phyloP scores from a whole-genome alignment of 441 rosid genomes.

The Omphalea diandra region DNA sequence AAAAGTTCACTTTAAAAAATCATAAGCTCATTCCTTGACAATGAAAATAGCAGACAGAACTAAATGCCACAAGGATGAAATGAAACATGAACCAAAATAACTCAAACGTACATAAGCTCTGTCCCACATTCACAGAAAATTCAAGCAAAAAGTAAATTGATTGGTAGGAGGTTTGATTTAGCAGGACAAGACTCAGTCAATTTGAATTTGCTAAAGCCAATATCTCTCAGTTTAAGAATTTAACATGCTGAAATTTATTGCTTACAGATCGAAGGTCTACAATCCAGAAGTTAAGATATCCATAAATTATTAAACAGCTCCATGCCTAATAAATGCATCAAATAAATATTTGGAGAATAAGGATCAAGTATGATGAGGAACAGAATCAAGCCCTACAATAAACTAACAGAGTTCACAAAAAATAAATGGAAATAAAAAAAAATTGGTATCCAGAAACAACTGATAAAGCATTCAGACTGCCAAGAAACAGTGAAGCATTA shows the following conservation, averaged over 20 bases:
- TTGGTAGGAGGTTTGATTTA: neutral
- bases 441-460: neutral
- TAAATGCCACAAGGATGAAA: neutral
- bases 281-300: neutral
- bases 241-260: neutral
- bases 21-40: neutral
- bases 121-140: neutral
- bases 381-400: neutral
- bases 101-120: neutral
- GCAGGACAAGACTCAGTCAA: neutral
- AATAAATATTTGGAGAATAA: neutral
- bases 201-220: neutral
- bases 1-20: neutral
- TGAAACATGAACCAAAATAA: neutral
- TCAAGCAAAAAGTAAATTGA: neutral
- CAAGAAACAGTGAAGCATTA: neutral
- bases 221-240: neutral
- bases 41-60: neutral
- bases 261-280: neutral
- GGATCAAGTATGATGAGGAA: neutral
- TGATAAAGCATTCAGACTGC: neutral
- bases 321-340: constrained; percentile 3
- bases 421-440: neutral
- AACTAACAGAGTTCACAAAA: neutral
- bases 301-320: neutral